Conservation (phyloP, 768 basidiomycete species). For the Leccinum uliginosum region DNA sequence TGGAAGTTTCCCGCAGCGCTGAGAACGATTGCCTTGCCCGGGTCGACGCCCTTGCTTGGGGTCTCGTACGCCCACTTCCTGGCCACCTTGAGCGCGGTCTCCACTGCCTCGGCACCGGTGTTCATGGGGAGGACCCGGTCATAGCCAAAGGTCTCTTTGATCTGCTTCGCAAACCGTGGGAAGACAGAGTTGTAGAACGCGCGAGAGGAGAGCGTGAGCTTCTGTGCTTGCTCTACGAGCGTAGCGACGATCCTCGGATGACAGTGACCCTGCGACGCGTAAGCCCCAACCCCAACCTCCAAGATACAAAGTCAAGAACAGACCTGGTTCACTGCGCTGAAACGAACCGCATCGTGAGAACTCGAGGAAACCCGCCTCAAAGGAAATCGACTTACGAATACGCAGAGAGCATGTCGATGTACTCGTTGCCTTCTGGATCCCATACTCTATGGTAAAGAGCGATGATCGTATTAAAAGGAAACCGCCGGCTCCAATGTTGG, state of each 20-base stretch:
- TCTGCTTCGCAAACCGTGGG: constrained; percentile 81
- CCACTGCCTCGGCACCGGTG: constrained; percentile 97
- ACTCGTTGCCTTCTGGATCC: constrained; percentile 93
- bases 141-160: constrained; percentile 82
- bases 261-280: constrained; percentile 68
- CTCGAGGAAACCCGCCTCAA: background rate
- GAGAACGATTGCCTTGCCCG: constrained; percentile 78
- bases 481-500: constrained; percentile 11
- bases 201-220: constrained; percentile 88
- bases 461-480: constrained; percentile 3
- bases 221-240: constrained; percentile 79
- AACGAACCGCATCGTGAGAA: constrained; percentile 1
- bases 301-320: constrained; percentile 19
- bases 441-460: constrained; percentile 57
- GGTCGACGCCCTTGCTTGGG: constrained; percentile 47
- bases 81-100: constrained; percentile 93
- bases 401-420: constrained; percentile 97
- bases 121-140: constrained; percentile 99
- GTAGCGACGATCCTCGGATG: constrained; percentile 84
- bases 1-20: constrained; percentile 93
- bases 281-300: background rate
- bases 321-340: constrained; percentile 85
- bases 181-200: constrained; percentile 95
- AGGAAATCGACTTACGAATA: constrained; percentile 69
- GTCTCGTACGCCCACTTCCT: constrained; percentile 98